Percentiles rank a stretch among this genome's conserved stretches.
Conservation (phyloP, 441 rosid species). For the Gossypium aridum region DNA sequence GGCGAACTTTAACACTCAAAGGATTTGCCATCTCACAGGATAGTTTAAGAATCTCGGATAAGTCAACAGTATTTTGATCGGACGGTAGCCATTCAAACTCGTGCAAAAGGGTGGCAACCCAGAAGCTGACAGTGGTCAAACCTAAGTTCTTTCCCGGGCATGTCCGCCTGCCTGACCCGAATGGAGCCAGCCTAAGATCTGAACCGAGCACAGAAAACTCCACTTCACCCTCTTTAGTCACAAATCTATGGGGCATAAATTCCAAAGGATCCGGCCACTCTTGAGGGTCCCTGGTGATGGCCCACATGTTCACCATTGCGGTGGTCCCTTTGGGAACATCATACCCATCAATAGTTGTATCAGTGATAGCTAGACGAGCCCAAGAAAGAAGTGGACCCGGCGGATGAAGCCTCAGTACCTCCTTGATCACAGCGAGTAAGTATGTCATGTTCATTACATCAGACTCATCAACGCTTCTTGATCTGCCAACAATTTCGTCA, state of each 20-base stretch:
- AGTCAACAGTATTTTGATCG: slow-evolving; percentile 28
- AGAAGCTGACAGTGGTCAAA: slow-evolving; percentile 39
- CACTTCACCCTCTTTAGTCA: slow-evolving; percentile 28
- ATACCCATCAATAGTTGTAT: slow-evolving; percentile 50
- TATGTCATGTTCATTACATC: slow-evolving; percentile 32
- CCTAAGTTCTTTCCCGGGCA: slow-evolving; percentile 67
- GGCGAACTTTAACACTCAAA: slow-evolving; percentile 35
- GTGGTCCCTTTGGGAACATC: slow-evolving; percentile 60
- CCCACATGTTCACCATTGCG: slow-evolving; percentile 82
- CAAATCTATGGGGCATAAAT: slow-evolving; percentile 51
- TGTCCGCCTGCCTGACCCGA: slow-evolving; percentile 57
- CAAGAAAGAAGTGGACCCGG: slow-evolving; percentile 75
- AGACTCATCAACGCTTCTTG: slow-evolving; percentile 40
- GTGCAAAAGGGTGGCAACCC: slow-evolving; percentile 50
- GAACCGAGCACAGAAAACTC: slow-evolving; percentile 60
- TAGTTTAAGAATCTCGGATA: slow-evolving; percentile 64
- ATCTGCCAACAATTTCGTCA: slow-evolving; percentile 41
- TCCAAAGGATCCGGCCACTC: slow-evolving; percentile 51
- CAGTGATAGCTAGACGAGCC: slow-evolving; percentile 60
- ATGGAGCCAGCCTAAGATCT: slow-evolving; percentile 59
- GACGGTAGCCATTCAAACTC: slow-evolving; percentile 49
- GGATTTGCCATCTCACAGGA: slow-evolving; percentile 91
- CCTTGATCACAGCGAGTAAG: slow-evolving; percentile 50
- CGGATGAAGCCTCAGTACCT: slow-evolving; percentile 61
- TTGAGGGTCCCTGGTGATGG: slow-evolving; percentile 55